Percentiles rank a stretch among this genome's conserved stretches.
Conservation (phyloP, 2,329 filamentous ascomycete species). For the Botrytis deweyae region DNA sequence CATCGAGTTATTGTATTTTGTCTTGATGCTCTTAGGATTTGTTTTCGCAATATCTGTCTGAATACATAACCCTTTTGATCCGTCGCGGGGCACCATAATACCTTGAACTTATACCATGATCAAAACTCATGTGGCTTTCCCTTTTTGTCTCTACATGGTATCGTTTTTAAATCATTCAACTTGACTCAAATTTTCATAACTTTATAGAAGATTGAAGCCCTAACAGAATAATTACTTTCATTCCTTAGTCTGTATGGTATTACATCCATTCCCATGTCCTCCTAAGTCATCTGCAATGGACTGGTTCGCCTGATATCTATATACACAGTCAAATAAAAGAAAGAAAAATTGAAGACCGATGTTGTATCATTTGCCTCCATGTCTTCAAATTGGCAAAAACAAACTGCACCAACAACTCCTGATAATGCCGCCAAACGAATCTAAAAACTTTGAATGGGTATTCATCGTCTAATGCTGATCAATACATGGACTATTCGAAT, state of each 20-base stretch:
- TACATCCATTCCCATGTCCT: neutral
- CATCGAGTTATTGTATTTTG: neutral
- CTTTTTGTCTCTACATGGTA: neutral
- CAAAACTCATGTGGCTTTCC: neutral
- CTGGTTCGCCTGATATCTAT: slow-evolving; percentile 46
- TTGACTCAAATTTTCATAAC: neutral
- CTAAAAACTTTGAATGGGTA: neutral
- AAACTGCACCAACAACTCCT: slow-evolving; percentile 2
- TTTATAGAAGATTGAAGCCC: neutral
- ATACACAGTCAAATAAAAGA: neutral
- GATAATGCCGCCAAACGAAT: neutral
- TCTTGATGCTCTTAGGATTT: neutral
- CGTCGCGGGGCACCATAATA: neutral
- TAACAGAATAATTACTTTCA: neutral
- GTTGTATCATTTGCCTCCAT: slow-evolving; percentile 8
- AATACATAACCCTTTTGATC: neutral
- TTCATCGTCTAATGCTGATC: neutral
- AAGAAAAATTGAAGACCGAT: slow-evolving; percentile 3
- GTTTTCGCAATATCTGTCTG: neutral
- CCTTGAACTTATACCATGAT: neutral
- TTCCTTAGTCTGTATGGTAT: neutral
- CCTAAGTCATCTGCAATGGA: slow-evolving; percentile 33
- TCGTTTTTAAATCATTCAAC: neutral
- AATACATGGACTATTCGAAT: neutral
- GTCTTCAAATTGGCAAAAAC: neutral